Percentiles rank a stretch among this genome's conserved stretches.
Conservation (phyloP, 1,139 yeast genomes). For the Blastobotrys ciferrii region DNA sequence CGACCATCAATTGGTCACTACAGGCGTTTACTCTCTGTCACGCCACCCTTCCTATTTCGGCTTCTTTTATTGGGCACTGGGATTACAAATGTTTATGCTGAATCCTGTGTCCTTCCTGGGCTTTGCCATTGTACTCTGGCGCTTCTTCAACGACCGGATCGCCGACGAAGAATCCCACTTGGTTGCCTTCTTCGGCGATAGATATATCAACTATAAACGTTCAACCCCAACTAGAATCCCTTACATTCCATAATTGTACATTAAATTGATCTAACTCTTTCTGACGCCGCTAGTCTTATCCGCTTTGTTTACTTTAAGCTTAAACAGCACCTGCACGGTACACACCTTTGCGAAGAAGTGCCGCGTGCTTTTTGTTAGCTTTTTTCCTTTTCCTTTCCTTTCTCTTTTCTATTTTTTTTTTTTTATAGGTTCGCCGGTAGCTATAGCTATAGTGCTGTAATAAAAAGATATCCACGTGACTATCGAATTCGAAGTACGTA, state of each 20-base stretch:
- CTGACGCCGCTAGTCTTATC: too few relatives aligned
- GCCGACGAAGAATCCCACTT: conserved; percentile 63
- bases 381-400: too few relatives aligned
- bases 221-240: conserved; percentile 63
- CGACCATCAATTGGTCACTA: conserved; percentile 65
- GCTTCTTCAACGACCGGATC: conserved; percentile 68
- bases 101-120: conserved; percentile 57
- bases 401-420: too few relatives aligned
- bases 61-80: conserved; percentile 91
- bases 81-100: conserved; percentile 67
- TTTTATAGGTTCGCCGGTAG: too few relatives aligned
- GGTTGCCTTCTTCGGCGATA: conserved; percentile 63
- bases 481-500: too few relatives aligned
- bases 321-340: too few relatives aligned
- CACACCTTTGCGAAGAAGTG: too few relatives aligned
- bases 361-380: too few relatives aligned
- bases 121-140: conserved; percentile 53
- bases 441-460: too few relatives aligned
- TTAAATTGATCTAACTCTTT: too few relatives aligned
- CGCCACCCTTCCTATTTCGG: conserved; percentile 94
- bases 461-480: too few relatives aligned
- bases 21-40: conserved; percentile 60
- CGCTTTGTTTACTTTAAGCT: too few relatives aligned
- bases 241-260: conserved; percentile 10
- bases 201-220: conserved; percentile 55